Evolutionary conservation across 1,284 basidiomycete genomes (phyloP), one percentile per base, ranked within the genome.

Genomic region (Sanguinoderma infundibulare): DNA sequence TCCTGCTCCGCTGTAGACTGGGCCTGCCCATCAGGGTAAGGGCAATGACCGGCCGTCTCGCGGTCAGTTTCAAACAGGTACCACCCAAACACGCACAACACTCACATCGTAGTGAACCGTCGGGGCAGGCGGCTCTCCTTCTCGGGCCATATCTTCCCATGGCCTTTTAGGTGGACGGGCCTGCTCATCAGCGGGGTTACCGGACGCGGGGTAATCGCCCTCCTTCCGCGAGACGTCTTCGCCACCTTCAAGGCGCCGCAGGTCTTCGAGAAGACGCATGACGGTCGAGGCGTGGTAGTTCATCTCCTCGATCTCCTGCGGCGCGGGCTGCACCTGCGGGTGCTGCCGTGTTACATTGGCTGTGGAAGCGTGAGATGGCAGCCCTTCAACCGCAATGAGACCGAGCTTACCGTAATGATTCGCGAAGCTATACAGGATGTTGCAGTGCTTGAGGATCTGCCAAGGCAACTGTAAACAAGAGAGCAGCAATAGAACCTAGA

Each of bases 1-100:
- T 92, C 91, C 62, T 87, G 83, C 73, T 92, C 88, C 9, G 90
- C 90, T 1, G 84, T 87, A 3, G 83, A 78, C 66, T 85, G 83
- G 28, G 61, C 58, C 63, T 71, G 69, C 28, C 72, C 69, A 36
- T 69, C 67, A 24, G 60, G 32, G 52, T 61, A 50, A 20, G 57
- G 38, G 40, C 57, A 65, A 49, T 63, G 50, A 49, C 49, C 36
- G 60, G 57, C 40, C 49, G 58, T 57, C 67, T 68, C 53, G 32
- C 28, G 44, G 47, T 60, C 46, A 47, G 53, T 57, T 47, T 60
- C 60, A 59, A 59, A 55, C 53, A 62, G 61, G 58, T 53, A 64
- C 62, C 24, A 3, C 7, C 38, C 22, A 30, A 39, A 30, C 50
- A 54, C 34, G 46, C 55, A 44, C 14, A n/a, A 22, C 15, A 65